Percentiles rank a stretch among this genome's conserved stretches.
Conservation (phyloP, 2,329 filamentous ascomycete species). For the Scytalidium sp. region DNA sequence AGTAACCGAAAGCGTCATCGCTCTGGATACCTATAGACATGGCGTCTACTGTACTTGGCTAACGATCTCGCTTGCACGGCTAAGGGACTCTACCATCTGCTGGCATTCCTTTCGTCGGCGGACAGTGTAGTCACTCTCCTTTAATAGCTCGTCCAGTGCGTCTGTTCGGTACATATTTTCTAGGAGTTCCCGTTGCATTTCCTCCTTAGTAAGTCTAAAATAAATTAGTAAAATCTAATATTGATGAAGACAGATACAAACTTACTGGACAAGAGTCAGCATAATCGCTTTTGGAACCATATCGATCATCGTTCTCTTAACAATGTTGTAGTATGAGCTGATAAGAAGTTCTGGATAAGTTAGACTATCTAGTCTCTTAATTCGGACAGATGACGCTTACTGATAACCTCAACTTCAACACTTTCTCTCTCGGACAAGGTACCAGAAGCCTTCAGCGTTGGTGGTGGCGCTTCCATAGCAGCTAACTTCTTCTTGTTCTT, state of each 20-base stretch:
- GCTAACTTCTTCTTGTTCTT: slow-evolving; percentile 99
- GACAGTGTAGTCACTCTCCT: slow-evolving; percentile 97
- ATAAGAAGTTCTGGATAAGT: slow-evolving; percentile 76
- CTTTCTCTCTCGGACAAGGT: slow-evolving; percentile 91
- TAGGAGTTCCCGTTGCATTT: slow-evolving; percentile 96
- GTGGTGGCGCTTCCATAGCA: slow-evolving; percentile 95
- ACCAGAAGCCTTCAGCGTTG: slow-evolving; percentile 90
- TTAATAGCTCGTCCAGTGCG: slow-evolving; percentile 89
- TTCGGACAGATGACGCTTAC: slow-evolving; percentile 48
- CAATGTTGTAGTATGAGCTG: slow-evolving; percentile 96
- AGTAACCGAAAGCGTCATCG: background rate
- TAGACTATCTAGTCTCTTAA: slow-evolving; percentile 8
- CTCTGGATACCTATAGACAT: background rate
- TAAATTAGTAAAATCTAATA: slow-evolving; percentile 9
- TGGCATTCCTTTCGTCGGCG: slow-evolving; percentile 95
- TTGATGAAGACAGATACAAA: slow-evolving; percentile 21
- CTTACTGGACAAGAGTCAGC: slow-evolving; percentile 92
- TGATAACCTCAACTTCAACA: slow-evolving; percentile 97
- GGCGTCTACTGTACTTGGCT: slow-evolving; percentile 56
- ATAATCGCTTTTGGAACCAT: slow-evolving; percentile 99
- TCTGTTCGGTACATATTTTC: slow-evolving; percentile 96
- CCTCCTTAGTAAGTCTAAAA: slow-evolving; percentile 84
- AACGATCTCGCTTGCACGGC: slow-evolving; percentile 92
- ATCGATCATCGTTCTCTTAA: slow-evolving; percentile 97
- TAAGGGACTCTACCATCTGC: slow-evolving; percentile 95